These are phyloP conservation scores for Persicaria tinctoria DNA, from an alignment of 148 eudicot species.

Conservation along the genomic window DNA sequence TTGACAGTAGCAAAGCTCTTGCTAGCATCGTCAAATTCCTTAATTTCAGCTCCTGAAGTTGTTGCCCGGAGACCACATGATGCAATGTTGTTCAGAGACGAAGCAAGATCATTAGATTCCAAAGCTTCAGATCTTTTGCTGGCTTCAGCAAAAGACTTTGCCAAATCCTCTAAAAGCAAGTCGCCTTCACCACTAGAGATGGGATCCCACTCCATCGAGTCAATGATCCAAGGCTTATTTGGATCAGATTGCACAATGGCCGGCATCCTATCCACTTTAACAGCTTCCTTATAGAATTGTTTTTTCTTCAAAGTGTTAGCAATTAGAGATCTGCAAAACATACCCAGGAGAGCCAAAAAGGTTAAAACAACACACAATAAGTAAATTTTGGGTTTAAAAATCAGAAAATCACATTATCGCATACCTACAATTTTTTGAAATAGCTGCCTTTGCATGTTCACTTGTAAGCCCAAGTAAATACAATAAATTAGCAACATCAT, in stretches of 20 bases:
- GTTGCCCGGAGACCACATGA: slow-evolving; percentile 43
- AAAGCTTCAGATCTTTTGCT: slow-evolving; percentile 33
- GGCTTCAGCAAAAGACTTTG: slow-evolving; percentile 54
- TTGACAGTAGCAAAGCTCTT: slow-evolving; percentile 10
- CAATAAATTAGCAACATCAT: slow-evolving; percentile 69
- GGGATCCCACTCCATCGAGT: slow-evolving; percentile 85
- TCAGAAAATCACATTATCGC: background rate
- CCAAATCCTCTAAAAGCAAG: slow-evolving; percentile 76
- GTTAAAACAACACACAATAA: background rate
- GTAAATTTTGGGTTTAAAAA: background rate
- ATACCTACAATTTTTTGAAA: slow-evolving; percentile 86
- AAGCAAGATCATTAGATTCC: slow-evolving; percentile 45
- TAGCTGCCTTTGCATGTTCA: slow-evolving; percentile 79
- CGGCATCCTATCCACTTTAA: slow-evolving; percentile 62
- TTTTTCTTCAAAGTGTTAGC: slow-evolving; percentile 68
- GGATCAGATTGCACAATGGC: slow-evolving; percentile 27
- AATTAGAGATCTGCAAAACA: slow-evolving; percentile 48
- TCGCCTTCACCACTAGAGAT: slow-evolving; percentile 93
- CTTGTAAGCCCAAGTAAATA: slow-evolving; percentile 63
- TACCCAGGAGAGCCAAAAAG: background rate
- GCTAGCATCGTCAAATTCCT: slow-evolving; percentile 18
- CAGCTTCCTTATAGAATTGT: slow-evolving; percentile 63
- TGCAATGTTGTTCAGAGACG: slow-evolving; percentile 37
- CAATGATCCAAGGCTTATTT: slow-evolving; percentile 41
- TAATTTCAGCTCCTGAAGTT: slow-evolving; percentile 20